Conservation (phyloP, 2,329 filamentous ascomycete species). For the Ciborinia camelliae region DNA sequence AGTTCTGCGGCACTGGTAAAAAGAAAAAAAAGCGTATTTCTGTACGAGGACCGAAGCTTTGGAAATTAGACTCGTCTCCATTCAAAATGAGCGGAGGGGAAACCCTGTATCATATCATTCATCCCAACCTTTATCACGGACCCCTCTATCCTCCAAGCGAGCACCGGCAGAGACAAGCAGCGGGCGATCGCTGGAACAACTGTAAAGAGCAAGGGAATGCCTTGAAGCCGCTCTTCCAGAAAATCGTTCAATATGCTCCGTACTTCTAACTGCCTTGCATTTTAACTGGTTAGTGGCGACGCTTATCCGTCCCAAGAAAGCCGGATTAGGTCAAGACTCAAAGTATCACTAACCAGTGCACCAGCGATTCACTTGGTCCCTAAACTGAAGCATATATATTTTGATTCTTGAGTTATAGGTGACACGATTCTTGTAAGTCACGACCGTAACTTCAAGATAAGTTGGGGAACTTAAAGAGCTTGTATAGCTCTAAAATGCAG, state of each 20-base stretch:
- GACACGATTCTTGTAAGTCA: constrained; percentile 8
- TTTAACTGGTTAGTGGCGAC: constrained; percentile 14
- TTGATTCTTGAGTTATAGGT: constrained; percentile 14
- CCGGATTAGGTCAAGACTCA: constrained; percentile 9
- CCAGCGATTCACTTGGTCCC: constrained; percentile 21
- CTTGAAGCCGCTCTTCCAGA: constrained; percentile 29
- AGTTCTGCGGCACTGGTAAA: too few relatives aligned
- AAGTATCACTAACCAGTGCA: constrained; percentile 19
- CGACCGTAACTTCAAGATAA: not conserved
- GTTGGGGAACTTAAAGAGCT: constrained; percentile 1
- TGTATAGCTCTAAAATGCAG: not conserved
- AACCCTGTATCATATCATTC: constrained; percentile 34
- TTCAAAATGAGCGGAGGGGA: constrained; percentile 18
- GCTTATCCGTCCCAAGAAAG: constrained; percentile 29
- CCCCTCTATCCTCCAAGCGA: constrained; percentile 34
- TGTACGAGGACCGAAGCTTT: too few relatives aligned
- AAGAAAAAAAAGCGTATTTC: too few relatives aligned
- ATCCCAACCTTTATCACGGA: constrained; percentile 34
- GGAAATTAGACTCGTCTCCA: constrained; percentile 17
- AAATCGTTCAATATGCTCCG: constrained; percentile 31
- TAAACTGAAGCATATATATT: constrained; percentile 24
- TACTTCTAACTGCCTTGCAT: constrained; percentile 27
- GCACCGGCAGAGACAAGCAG: constrained; percentile 31
- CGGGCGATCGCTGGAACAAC: constrained; percentile 31
- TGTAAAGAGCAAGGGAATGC: constrained; percentile 21